These are phyloP conservation scores for Novymonas esmeraldas DNA, from an alignment of 208 protist genomes.

Conservation along the genomic window DNA sequence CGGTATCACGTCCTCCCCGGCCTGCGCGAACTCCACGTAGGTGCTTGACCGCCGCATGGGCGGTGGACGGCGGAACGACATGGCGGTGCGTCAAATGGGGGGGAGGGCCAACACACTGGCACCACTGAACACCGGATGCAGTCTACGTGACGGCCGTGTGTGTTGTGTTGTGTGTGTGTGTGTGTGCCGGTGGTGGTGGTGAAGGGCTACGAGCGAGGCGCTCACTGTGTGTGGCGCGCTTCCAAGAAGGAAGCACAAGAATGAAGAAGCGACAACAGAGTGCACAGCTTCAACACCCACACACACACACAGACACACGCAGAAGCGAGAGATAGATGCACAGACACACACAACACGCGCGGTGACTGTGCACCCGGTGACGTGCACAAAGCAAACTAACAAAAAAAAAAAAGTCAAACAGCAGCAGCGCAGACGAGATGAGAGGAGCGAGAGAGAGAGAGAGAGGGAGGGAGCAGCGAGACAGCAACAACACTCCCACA, in stretches of 20 bases:
- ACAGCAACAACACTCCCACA: no score
- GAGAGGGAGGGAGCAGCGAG: neutral
- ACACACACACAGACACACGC: neutral
- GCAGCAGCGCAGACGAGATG: neutral
- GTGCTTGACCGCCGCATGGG: constrained; percentile 33
- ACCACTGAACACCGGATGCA: no score
- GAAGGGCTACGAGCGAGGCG: no score
- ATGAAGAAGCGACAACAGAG: no score
- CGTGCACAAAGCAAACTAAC: no score
- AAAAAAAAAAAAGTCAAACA: neutral
- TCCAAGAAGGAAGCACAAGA: no score
- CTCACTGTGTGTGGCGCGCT: neutral
- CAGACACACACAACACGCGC: constrained; percentile 6
- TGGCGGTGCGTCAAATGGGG: no score
- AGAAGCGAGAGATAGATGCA: no score
- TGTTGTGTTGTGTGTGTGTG: neutral
- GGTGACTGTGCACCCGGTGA: no score
- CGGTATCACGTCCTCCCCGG: constrained; percentile 27
- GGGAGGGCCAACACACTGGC: no score
- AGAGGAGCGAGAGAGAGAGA: neutral
- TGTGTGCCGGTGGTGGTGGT: no score
- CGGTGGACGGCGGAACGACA: constrained; percentile 38
- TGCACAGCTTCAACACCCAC: neutral
- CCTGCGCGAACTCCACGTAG: constrained; percentile 45
- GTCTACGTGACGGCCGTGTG: neutral